phyloP scores from a whole-genome alignment of 495 filamentous ascomycete genomes.

The Penicillium argentinense region DNA sequence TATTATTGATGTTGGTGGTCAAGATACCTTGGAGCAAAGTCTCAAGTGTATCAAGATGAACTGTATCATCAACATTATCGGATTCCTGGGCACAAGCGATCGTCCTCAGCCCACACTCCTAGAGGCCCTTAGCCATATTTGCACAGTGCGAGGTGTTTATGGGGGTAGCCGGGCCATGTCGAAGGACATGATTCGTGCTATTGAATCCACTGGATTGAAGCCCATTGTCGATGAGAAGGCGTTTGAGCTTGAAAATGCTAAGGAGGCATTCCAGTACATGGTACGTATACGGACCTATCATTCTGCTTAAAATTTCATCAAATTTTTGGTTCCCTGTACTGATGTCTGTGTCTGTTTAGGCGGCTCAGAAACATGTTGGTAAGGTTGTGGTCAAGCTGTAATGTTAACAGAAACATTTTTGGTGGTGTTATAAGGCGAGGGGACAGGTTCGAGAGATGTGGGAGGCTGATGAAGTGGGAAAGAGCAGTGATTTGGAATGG shows the following conservation, averaged over 20 bases:
- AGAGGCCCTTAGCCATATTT: conserved; percentile 41
- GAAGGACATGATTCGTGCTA: conserved; percentile 54
- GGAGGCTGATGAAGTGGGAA: no score
- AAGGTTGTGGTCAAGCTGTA: no score
- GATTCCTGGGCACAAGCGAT: conserved; percentile 34
- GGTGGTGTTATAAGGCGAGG: no score
- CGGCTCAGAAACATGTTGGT: no score
- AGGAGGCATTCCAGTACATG: conserved; percentile 40
- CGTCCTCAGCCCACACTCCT: conserved; percentile 31
- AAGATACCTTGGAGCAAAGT: conserved; percentile 36
- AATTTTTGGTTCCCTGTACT: no score
- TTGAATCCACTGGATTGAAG: conserved; percentile 55
- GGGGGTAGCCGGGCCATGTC: conserved; percentile 52
- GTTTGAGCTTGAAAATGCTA: conserved; percentile 49
- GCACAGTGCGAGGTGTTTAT: conserved; percentile 25
- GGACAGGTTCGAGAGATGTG: no score
- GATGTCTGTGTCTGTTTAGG: no score
- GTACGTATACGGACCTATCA: no score
- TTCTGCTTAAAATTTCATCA: no score
- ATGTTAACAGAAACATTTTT: no score
- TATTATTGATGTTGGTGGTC: conserved; percentile 57
- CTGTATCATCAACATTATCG: conserved; percentile 43
- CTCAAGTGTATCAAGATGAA: conserved; percentile 36
- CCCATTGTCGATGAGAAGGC: conserved; percentile 55
- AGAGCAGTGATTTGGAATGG: no score